Base-by-base conservation (phyloP, 192 early-diverging fungal genomes). In the Coemansia erecta region DNA sequence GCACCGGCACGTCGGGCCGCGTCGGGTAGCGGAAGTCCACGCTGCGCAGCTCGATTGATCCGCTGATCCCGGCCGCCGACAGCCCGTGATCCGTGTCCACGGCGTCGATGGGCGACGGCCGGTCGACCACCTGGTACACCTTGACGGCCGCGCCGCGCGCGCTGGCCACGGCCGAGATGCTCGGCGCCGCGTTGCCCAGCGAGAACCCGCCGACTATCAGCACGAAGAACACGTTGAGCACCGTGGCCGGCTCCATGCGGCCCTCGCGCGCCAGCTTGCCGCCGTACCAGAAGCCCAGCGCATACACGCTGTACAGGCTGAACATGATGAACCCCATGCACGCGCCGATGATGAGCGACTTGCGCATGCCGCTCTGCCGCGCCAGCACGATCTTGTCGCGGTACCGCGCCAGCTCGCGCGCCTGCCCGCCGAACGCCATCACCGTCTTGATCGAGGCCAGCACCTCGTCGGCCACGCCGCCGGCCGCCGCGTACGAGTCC, bases 391-490 rank as follows among this genome's bases (percentile, higher is more conserved):
- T 77, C 80, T 83, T 72, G 28, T 65, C 47, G 11, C 71, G 61
- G 73, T 92, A 97, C 15, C 86, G 68, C 47, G 68, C 58, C 23
- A 75, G 39, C 57, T 90, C 90, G 47, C 89, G 86, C 28, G 85
- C 71, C 76, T 94, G 84, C 6, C 84, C 86, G 60, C 85, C 85
- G 73, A 98, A 96, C 8, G 94, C 83, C 47, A 83, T 84, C 18
- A 98, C 90, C n/a, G 94, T 98, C 41, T 91, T 85, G 46, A 96
- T 90, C 17, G 85, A 82, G 23, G 86, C 72, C 39, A 98, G 71
- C 0, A 87, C 91, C 64, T 98, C 90, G 65, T 92, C 86, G 1
- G 92, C 95, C 35, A 96, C 81, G 14, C 85, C 85, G 44, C 92
- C 92, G 5, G 94, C 94, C 33, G 74, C 81, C 15, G 89, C 94